A percentile compares a stretch with the other conserved stretches of the same genome.
Evolutionary conservation across 1,284 basidiomycete genomes (phyloP).

Genomic region (Athelia psychrophila): DNA sequence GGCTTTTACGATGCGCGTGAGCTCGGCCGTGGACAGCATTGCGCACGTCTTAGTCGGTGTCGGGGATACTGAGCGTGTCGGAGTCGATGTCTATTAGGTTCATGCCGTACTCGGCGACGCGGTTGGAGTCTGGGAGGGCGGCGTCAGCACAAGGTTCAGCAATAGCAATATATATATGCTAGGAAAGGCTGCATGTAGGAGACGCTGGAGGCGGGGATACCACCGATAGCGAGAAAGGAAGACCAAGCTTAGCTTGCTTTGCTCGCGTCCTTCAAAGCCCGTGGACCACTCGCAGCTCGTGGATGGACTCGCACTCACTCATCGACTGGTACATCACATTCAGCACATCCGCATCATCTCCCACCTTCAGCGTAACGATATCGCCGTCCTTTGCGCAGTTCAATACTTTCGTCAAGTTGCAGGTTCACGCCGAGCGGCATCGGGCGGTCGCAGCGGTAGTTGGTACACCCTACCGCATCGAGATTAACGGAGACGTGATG

Average conservation of each 20-base stretch:
- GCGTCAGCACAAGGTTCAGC: too few relatives aligned
- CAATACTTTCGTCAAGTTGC: constrained; percentile 90
- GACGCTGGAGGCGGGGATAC: too few relatives aligned
- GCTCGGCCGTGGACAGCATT: constrained; percentile 88
- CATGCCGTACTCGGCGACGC: constrained; percentile 98
- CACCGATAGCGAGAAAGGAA: too few relatives aligned
- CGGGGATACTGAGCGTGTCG: constrained; percentile 96
- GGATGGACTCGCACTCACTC: constrained; percentile 72
- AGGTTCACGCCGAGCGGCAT: constrained; percentile 95
- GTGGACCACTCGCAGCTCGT: too few relatives aligned
- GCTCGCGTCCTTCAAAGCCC: too few relatives aligned
- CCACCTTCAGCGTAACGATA: constrained; percentile 87
- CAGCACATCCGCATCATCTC: constrained; percentile 89
- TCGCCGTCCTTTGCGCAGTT: constrained; percentile 99
- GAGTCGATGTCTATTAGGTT: constrained; percentile 99
- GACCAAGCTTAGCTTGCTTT: too few relatives aligned
- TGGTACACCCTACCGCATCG: constrained; percentile 75
- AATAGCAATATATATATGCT: background rate
- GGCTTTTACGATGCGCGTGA: constrained; percentile 91
- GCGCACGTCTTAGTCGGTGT: constrained; percentile 96
- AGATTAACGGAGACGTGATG: constrained; percentile 92
- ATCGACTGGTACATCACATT: constrained; percentile 91
- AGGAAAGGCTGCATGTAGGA: background rate
- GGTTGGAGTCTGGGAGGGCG: constrained; percentile 84
- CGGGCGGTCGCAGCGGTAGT: constrained; percentile 93